Evolutionary conservation across 805 yeast species (phyloP), one percentile per base, ranked within the genome.

Genomic region (Dipodascus geniculatus): DNA sequence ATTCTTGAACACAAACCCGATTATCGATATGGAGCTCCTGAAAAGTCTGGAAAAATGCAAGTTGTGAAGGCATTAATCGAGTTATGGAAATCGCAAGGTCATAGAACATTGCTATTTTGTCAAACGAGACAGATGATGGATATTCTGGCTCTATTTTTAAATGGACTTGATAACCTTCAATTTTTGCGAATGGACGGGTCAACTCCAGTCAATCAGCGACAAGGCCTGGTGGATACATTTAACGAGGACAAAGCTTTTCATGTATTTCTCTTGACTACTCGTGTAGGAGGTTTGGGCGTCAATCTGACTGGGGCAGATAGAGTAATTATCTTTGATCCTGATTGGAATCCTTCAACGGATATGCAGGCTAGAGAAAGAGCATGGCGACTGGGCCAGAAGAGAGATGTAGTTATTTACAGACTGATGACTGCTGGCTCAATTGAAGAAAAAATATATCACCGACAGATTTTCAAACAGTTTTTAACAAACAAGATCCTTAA

Each of bases 331-430:
- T 91, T 78, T 65, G 99, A 91, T 63, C 99, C 99, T 0, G 98
- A 93, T 68, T 91, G 99, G 99, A 91, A 91, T 63, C 99, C 99
- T 0, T 88, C 96, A 0, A 93, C 98, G 0, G 99, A 91, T 71
- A 76, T 90, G 56, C 99, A 91, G 68, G 99, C 99, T 0, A 74
- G 98, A 56, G 99, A 91, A 66, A 71, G 99, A 50, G 97, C 98
- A 0, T 93, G 98, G 98, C 74, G 99, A 58, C 74, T 91, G 57
- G 99, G 99, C 1, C 99, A 91, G 67, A 90, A 85, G 65, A 81
- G 83, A 55, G 96, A 90, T 60, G 97, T 91, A 6, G 80, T 89
- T 3, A 90, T 91, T 35, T 93, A 91, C 61, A 71, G 99, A 55
- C 72, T 93, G 48, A 88, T 93, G 87, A 86, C 89, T 48, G 88